These are phyloP conservation scores for Leccinum griseonigrum DNA, from an alignment of 1,284 basidiomycete species.

Conservation along the genomic window DNA sequence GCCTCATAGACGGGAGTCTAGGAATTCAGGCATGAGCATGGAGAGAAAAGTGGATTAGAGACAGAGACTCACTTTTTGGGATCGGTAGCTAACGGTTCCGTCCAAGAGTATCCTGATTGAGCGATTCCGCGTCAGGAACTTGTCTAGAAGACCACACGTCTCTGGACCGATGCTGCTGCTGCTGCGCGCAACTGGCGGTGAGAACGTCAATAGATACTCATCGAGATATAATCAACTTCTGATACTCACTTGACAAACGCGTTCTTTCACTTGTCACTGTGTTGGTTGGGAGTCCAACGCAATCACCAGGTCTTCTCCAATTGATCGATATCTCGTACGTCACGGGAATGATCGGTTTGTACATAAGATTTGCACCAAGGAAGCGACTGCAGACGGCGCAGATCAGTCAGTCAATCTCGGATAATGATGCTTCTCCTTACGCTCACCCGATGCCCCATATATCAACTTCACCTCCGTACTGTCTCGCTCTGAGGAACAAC, in stretches of 20 bases:
- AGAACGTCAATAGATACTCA: slow-evolving; percentile 7
- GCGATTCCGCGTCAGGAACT: slow-evolving; percentile 85
- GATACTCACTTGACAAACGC: slow-evolving; percentile 54
- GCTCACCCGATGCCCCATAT: slow-evolving; percentile 93
- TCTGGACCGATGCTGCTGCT: slow-evolving; percentile 60
- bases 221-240: slow-evolving; percentile 17
- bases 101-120: slow-evolving; percentile 96
- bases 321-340: slow-evolving; percentile 86
- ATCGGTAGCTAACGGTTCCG: slow-evolving; percentile 80
- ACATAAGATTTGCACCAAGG: slow-evolving; percentile 92
- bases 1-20: slow-evolving; percentile 77
- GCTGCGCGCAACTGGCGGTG: neutral
- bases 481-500: slow-evolving; percentile 83
- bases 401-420: slow-evolving; percentile 2
- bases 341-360: slow-evolving; percentile 87
- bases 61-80: slow-evolving; percentile 63
- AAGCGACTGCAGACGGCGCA: slow-evolving; percentile 65
- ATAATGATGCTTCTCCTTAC: slow-evolving; percentile 25
- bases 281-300: slow-evolving; percentile 83
- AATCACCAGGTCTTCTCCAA: slow-evolving; percentile 85
- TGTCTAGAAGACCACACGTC: slow-evolving; percentile 89
- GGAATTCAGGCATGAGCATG: slow-evolving; percentile 1
- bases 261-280: slow-evolving; percentile 49
- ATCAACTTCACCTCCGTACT: slow-evolving; percentile 94
- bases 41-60: neutral